phyloP scores from a whole-genome alignment of 1,284 basidiomycete genomes.

The Trametes hirsuta region DNA sequence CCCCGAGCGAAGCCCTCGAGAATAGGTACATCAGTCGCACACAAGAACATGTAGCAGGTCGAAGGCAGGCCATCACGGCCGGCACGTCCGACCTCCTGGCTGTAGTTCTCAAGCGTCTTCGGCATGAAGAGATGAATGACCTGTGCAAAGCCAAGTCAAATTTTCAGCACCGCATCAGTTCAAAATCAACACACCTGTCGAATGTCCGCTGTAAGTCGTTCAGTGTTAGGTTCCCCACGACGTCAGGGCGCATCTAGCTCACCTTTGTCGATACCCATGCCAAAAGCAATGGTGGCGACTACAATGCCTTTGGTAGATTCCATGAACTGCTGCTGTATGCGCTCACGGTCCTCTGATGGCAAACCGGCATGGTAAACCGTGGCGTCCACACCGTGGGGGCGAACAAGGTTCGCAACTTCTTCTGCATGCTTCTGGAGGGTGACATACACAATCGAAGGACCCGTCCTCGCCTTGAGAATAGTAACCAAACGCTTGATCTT shows the following conservation, averaged over 20 bases:
- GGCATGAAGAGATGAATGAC: constrained; percentile 75
- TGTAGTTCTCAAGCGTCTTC: constrained; percentile 66
- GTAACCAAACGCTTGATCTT: constrained; percentile 47
- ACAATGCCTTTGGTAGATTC: constrained; percentile 64
- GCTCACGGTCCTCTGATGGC: constrained; percentile 54
- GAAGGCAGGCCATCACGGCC: constrained; percentile 71
- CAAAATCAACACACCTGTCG: constrained; percentile 31
- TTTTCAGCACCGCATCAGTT: background rate
- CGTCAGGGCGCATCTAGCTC: background rate
- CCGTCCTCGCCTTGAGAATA: constrained; percentile 52
- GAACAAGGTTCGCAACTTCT: constrained; percentile 56
- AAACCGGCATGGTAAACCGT: constrained; percentile 77
- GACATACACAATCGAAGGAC: constrained; percentile 70
- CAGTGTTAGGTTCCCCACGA: too few species aligned
- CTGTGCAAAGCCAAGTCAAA: constrained; percentile 32
- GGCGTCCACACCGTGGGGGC: constrained; percentile 49
- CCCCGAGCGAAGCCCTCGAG: constrained; percentile 51
- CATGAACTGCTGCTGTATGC: constrained; percentile 68
- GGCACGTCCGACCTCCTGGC: constrained; percentile 79
- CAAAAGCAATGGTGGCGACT: constrained; percentile 72
- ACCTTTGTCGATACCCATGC: constrained; percentile 77
- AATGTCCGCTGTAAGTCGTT: constrained; percentile 31
- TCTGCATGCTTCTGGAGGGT: constrained; percentile 67
- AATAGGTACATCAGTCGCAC: constrained; percentile 42
- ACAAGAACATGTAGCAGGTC: constrained; percentile 59